Evolutionary conservation across 1,284 basidiomycete species (phyloP).

Genomic region (Ganoderma sinense): DNA sequence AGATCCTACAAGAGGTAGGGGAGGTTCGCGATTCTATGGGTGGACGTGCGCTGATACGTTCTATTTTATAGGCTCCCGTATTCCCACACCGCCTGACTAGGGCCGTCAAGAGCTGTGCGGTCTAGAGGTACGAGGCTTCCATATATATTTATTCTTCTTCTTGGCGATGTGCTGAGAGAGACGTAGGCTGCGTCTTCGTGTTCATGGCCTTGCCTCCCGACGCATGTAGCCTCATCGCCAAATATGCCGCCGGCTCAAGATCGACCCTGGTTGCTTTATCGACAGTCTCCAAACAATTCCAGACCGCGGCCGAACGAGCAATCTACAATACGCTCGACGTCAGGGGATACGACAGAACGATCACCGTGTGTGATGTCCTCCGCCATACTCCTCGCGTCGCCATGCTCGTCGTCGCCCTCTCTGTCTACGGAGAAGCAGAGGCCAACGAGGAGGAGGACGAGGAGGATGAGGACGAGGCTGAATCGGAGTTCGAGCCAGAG

Average conservation of each 20-base stretch:
- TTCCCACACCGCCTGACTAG: neutral
- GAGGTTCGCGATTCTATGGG: neutral
- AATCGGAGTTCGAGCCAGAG: slow-evolving; percentile 32
- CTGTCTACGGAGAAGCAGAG: slow-evolving; percentile 48
- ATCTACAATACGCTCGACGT: slow-evolving; percentile 67
- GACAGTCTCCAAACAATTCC: slow-evolving; percentile 62
- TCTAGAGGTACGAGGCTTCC: slow-evolving; percentile 7
- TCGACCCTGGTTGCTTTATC: slow-evolving; percentile 62
- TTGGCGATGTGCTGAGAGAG: neutral
- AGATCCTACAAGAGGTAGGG: neutral
- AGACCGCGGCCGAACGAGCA: slow-evolving; percentile 58
- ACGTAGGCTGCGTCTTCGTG: slow-evolving; percentile 11
- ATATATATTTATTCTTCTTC: neutral
- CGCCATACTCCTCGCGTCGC: slow-evolving; percentile 54
- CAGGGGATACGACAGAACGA: slow-evolving; percentile 46
- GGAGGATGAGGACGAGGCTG: slow-evolving; percentile 12
- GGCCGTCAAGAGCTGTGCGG: neutral
- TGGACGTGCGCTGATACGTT: neutral
- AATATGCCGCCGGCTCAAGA: slow-evolving; percentile 52
- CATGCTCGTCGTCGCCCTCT: slow-evolving; percentile 58
- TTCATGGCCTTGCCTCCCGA: slow-evolving; percentile 65
- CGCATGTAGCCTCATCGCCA: slow-evolving; percentile 61
- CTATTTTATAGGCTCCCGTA: neutral
- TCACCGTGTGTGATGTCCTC: slow-evolving; percentile 55
- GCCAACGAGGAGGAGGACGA: slow-evolving; percentile 30